phyloP scores from a whole-genome alignment of 2,329 filamentous ascomycete species.

The Delphinella strobiligena region DNA sequence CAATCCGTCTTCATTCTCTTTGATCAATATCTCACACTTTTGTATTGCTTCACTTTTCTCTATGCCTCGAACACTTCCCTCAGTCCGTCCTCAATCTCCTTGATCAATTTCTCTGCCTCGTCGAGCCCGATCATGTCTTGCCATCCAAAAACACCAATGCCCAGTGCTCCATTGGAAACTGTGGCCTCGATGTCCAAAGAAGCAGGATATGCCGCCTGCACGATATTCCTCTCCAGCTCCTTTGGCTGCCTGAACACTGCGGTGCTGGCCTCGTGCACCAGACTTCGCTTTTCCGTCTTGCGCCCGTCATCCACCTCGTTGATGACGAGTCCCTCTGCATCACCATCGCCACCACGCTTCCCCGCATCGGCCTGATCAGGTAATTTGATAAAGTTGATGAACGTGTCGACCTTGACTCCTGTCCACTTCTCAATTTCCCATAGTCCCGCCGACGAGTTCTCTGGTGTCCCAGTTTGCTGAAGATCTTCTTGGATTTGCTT shows the following conservation, averaged over 20 bases:
- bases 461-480: conserved; percentile 42
- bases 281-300: conserved; percentile 12
- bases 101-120: conserved; percentile 24
- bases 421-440: conserved; percentile 68
- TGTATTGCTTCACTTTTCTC: neutral
- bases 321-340: conserved; percentile 13
- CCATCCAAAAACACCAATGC: conserved; percentile 42
- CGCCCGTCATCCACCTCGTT: conserved; percentile 12
- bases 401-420: conserved; percentile 54
- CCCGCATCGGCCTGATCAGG: conserved; percentile 25
- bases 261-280: conserved; percentile 8
- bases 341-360: conserved; percentile 9
- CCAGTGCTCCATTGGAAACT: conserved; percentile 34
- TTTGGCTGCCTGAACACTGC: conserved; percentile 11
- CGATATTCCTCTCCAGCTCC: conserved; percentile 16
- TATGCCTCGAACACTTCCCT: conserved; percentile 1
- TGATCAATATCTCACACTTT: neutral
- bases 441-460: conserved; percentile 49
- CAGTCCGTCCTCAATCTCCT: conserved; percentile 19
- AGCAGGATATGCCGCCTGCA: conserved; percentile 26
- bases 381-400: conserved; percentile 68
- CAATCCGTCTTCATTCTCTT: neutral
- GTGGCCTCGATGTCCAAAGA: conserved; percentile 45
- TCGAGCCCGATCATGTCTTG: conserved; percentile 29
- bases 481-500: conserved; percentile 56